Evolutionary conservation across 2,329 filamentous ascomycete genomes (phyloP).

Genomic region (Colletotrichum sidae): DNA sequence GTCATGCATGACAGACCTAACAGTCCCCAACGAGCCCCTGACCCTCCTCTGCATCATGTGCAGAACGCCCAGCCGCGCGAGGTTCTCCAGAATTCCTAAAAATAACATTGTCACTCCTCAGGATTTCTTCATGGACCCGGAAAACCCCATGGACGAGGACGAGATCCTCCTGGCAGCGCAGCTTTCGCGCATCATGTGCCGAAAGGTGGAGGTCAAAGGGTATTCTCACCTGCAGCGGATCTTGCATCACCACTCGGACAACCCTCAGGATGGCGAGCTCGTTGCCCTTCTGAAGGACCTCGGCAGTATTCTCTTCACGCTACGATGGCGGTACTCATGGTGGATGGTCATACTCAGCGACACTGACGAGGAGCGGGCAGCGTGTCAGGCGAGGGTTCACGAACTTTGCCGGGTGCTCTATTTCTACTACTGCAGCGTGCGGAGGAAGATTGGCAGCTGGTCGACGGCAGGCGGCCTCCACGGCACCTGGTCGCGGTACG

Average conservation of each 20-base stretch:
- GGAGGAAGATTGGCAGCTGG: constrained; percentile 54
- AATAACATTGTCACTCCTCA: not conserved
- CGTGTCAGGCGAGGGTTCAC: constrained; percentile 52
- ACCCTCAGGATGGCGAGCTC: constrained; percentile 44
- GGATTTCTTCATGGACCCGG: constrained; percentile 53
- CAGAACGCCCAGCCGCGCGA: constrained; percentile 58
- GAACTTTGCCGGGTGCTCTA: constrained; percentile 56
- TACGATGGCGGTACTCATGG: constrained; percentile 58
- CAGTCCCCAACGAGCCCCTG: constrained; percentile 51
- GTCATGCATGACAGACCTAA: constrained; percentile 53
- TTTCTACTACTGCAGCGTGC: constrained; percentile 57
- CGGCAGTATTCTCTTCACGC: constrained; percentile 46
- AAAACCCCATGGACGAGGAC: constrained; percentile 46
- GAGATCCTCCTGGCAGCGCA: constrained; percentile 56
- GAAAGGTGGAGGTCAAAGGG: constrained; percentile 58
- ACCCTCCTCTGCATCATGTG: constrained; percentile 55
- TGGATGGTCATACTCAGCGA: constrained; percentile 54
- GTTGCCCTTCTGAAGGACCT: constrained; percentile 25
- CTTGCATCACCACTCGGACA: constrained; percentile 19
- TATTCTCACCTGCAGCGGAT: constrained; percentile 54
- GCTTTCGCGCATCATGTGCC: constrained; percentile 56
- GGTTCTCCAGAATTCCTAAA: constrained; percentile 52
- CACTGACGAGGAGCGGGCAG: constrained; percentile 48
- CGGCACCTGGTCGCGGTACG: constrained; percentile 53
- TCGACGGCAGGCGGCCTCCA: constrained; percentile 47